phyloP scores from a whole-genome alignment of 1,139 yeast species.

The Taphrina communis region DNA sequence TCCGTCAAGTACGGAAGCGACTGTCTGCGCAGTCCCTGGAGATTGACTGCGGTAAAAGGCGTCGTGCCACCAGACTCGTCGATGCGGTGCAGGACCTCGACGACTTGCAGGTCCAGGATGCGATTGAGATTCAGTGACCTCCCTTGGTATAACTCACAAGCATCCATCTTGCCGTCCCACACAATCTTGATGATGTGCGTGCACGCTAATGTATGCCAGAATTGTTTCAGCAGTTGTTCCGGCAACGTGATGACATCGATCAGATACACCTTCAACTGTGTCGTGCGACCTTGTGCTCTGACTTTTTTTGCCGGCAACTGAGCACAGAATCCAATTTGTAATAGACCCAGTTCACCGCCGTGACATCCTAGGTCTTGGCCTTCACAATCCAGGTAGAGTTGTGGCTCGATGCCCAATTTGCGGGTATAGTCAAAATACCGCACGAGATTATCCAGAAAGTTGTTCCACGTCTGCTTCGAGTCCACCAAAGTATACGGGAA shows the following conservation, averaged over 20 bases:
- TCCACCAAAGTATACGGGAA: slow-evolving; percentile 18
- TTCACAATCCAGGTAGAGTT: slow-evolving; percentile 6
- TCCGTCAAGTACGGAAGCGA: slow-evolving; percentile 1
- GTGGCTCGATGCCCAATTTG: neutral
- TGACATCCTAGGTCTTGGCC: slow-evolving; percentile 14
- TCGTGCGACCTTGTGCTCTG: neutral
- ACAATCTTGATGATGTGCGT: neutral
- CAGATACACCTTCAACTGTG: slow-evolving; percentile 4
- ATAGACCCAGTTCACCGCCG: slow-evolving; percentile 3
- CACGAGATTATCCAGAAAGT: neutral
- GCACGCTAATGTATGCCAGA: slow-evolving; percentile 3
- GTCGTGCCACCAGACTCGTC: neutral
- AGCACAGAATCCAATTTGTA: slow-evolving; percentile 5
- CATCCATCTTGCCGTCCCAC: slow-evolving; percentile 26
- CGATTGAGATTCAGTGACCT: neutral
- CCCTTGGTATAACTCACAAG: neutral
- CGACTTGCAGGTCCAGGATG: slow-evolving; percentile 15
- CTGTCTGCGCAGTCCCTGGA: slow-evolving; percentile 2
- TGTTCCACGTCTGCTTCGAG: neutral
- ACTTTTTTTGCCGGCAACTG: neutral
- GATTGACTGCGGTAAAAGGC: neutral
- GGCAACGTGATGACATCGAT: slow-evolving; percentile 4
- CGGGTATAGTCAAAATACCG: neutral
- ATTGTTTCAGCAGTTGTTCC: neutral
- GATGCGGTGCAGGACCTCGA: slow-evolving; percentile 2